Evolutionary conservation across 2,329 filamentous ascomycete species (phyloP).

Genomic region (Alternaria infectoria): DNA sequence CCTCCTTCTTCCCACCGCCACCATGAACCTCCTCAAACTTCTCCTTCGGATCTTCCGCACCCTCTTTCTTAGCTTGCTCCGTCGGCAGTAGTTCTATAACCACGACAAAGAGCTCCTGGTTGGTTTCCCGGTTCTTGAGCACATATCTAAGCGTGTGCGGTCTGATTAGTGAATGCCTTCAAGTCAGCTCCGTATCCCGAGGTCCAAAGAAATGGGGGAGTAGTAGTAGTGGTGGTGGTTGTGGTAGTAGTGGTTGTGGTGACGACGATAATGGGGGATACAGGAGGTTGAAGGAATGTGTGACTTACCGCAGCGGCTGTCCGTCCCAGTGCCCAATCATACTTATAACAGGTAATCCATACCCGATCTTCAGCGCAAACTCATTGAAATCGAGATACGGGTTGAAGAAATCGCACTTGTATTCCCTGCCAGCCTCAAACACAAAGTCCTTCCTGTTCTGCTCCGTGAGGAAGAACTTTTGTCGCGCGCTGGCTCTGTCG

Average conservation of each 20-base stretch:
- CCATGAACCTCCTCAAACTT: conserved; percentile 34
- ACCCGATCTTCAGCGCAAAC: conserved; percentile 65
- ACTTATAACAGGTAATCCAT: conserved; percentile 71
- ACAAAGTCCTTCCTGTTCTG: conserved; percentile 62
- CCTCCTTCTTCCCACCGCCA: conserved; percentile 16
- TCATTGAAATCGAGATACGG: conserved; percentile 88
- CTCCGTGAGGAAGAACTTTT: conserved; percentile 67
- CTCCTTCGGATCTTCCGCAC: conserved; percentile 27
- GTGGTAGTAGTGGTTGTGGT: neutral
- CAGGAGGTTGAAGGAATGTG: neutral
- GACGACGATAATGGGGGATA: neutral
- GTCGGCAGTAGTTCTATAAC: conserved; percentile 78
- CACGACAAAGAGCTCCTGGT: conserved; percentile 79
- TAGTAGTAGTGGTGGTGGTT: neutral
- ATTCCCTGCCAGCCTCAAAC: conserved; percentile 67
- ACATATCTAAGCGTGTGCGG: conserved; percentile 91
- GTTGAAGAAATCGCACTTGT: conserved; percentile 82
- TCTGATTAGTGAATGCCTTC: conserved; percentile 55
- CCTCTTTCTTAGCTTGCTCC: conserved; percentile 57
- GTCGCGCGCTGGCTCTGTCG: conserved; percentile 53
- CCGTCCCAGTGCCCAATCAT: conserved; percentile 84
- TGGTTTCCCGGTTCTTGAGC: conserved; percentile 78
- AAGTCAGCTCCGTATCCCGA: conserved; percentile 16
- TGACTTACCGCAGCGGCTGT: conserved; percentile 70
- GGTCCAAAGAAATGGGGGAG: conserved; percentile 1